Evolutionary conservation across 108 stramenopile genomes (phyloP).

Genomic region (Nannochloropsis gaditana): DNA sequence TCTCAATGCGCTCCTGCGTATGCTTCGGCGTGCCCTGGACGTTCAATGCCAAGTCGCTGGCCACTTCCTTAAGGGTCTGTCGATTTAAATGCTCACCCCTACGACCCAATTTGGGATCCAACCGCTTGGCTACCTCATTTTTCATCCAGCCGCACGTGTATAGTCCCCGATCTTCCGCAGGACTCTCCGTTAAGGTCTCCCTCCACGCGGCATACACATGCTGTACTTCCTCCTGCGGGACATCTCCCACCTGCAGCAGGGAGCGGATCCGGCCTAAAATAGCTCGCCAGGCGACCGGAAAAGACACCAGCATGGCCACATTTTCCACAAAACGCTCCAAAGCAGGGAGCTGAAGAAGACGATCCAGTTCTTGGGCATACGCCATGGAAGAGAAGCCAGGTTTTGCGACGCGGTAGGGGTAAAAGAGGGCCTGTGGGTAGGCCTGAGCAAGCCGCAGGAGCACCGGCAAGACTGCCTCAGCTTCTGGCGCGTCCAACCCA

Average conservation of each 20-base stretch:
- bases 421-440: conserved; percentile 55
- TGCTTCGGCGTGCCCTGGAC: background rate
- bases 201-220: conserved; percentile 11
- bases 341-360: background rate
- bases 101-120: background rate
- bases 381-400: background rate
- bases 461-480: conserved; percentile 40
- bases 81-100: background rate
- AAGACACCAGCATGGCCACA: background rate
- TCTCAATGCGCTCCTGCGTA: background rate
- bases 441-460: conserved; percentile 45
- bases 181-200: background rate
- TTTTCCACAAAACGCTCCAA: background rate
- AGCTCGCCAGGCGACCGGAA: background rate
- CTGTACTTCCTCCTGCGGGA: background rate
- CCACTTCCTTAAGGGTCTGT: background rate
- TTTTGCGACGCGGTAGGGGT: conserved; percentile 24
- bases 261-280: background rate
- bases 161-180: background rate
- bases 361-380: background rate
- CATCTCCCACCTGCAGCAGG: background rate
- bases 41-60: conserved; percentile 7
- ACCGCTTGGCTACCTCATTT: background rate
- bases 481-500: conserved; percentile 41
- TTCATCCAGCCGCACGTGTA: background rate